Evolutionary conservation across 2,329 filamentous ascomycete genomes (phyloP).

Genomic region (Neophaeococcomyces mojaviensis): DNA sequence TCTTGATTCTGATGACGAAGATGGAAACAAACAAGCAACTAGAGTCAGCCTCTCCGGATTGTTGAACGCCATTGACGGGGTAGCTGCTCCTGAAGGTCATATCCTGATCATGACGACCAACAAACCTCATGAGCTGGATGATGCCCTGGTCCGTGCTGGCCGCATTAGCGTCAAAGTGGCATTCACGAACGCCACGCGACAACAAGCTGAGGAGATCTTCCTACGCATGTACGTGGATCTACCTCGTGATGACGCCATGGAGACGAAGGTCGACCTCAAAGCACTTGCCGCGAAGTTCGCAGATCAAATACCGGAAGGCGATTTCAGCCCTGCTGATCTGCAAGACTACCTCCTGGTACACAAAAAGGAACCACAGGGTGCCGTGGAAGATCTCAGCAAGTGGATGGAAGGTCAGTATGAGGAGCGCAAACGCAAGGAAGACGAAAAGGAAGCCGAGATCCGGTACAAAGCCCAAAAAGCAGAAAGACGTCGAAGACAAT

Average conservation of each 20-base stretch:
- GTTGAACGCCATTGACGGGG: conserved; percentile 76
- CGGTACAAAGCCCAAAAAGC: conserved; percentile 5
- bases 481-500: conserved; percentile 8
- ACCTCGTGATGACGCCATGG: not conserved
- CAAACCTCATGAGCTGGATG: conserved; percentile 63
- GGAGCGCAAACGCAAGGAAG: conserved; percentile 15
- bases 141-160: conserved; percentile 65
- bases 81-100: conserved; percentile 69
- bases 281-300: conserved; percentile 41
- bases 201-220: conserved; percentile 26
- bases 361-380: conserved; percentile 42
- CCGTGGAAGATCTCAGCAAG: conserved; percentile 35
- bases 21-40: conserved; percentile 6
- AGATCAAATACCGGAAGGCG: conserved; percentile 36
- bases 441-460: conserved; percentile 17
- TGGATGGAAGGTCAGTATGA: conserved; percentile 29
- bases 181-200: conserved; percentile 37
- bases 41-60: conserved; percentile 67
- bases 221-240: conserved; percentile 25
- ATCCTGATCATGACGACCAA: conserved; percentile 81
- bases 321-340: conserved; percentile 46
- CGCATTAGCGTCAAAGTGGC: conserved; percentile 63
- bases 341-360: conserved; percentile 46
- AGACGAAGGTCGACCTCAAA: conserved; percentile 25
- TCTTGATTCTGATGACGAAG: conserved; percentile 16